These are phyloP conservation scores for Pulveroboletus sp. DNA, from an alignment of 768 basidiomycete genomes.

Conservation along the genomic window DNA sequence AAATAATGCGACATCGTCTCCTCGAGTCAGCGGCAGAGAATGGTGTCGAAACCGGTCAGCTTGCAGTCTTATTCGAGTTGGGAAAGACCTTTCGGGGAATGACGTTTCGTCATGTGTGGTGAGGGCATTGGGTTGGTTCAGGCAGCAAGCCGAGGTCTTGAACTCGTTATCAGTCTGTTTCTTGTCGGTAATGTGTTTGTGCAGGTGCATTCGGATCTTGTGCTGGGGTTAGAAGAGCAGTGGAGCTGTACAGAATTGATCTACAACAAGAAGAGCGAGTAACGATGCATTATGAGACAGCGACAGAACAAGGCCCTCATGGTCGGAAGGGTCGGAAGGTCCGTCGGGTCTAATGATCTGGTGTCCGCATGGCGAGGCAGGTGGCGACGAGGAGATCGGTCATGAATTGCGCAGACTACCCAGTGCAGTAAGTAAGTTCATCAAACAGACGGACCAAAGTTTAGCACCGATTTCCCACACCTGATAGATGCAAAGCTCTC, in stretches of 20 bases:
- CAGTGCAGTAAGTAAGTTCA: neutral
- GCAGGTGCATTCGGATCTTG: too few species aligned
- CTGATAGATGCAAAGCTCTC: constrained; percentile 28
- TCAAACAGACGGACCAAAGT: neutral
- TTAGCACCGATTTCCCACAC: constrained; percentile 10
- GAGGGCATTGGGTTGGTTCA: neutral
- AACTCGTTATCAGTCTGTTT: neutral
- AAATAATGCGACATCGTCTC: constrained; percentile 12
- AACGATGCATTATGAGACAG: too few species aligned
- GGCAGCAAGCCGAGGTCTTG: neutral
- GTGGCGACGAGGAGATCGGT: constrained; percentile 30
- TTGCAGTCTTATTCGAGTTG: constrained; percentile 19
- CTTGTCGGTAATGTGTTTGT: too few species aligned
- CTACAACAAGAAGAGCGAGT: neutral
- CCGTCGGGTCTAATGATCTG: constrained; percentile 18
- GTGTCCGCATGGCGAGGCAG: constrained; percentile 28
- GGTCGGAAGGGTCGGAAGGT: neutral
- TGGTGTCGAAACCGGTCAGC: constrained; percentile 2
- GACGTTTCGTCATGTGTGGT: constrained; percentile 25
- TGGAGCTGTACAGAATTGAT: neutral
- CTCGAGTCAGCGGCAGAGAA: constrained; percentile 5
- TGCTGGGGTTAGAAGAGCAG: neutral
- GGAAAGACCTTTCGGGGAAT: constrained; percentile 20
- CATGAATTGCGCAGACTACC: constrained; percentile 23
- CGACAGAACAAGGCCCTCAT: too few species aligned